These are phyloP conservation scores for Eleusine indica DNA, from an alignment of 176 grass and related monocot species.

Conservation along the genomic window DNA sequence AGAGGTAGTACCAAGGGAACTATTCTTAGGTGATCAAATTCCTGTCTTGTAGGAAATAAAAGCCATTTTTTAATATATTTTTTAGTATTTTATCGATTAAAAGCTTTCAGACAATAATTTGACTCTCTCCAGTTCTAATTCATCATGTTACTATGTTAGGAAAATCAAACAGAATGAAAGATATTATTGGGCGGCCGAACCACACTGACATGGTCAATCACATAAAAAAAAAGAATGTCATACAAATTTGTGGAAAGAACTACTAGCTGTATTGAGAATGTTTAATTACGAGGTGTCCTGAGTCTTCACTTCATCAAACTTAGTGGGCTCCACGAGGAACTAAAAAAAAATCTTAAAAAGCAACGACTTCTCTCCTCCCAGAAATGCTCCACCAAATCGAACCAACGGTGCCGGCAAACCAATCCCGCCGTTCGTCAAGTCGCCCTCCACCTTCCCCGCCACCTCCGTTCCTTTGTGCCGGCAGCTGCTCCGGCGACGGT, in stretches of 20 bases:
- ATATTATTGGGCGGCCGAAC: not conserved
- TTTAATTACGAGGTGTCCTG: not conserved
- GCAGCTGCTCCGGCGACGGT: not conserved
- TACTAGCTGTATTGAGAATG: not conserved
- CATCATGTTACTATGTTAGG: not conserved
- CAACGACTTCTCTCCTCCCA: not conserved
- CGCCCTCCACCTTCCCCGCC: not conserved
- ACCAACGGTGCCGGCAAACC: constrained; percentile 11
- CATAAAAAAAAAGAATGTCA: not conserved
- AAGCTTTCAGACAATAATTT: too few species aligned
- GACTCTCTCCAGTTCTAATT: not conserved
- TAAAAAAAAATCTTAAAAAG: not conserved
- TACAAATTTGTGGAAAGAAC: not conserved
- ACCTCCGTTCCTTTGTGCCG: not conserved
- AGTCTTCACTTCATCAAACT: not conserved
- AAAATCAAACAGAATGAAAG: too few species aligned
- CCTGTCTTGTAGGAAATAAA: not conserved
- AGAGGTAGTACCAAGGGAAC: not conserved
- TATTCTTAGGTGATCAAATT: too few species aligned
- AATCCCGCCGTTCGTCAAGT: not conserved
- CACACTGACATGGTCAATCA: not conserved
- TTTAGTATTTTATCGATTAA: too few species aligned
- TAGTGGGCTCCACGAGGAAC: not conserved
- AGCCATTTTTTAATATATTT: not conserved
- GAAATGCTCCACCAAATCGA: constrained; percentile 28